Percentiles rank a stretch among this genome's conserved stretches.
phyloP scores from a whole-genome alignment of 805 yeast genomes.

The Jamesozyma gamospora region DNA sequence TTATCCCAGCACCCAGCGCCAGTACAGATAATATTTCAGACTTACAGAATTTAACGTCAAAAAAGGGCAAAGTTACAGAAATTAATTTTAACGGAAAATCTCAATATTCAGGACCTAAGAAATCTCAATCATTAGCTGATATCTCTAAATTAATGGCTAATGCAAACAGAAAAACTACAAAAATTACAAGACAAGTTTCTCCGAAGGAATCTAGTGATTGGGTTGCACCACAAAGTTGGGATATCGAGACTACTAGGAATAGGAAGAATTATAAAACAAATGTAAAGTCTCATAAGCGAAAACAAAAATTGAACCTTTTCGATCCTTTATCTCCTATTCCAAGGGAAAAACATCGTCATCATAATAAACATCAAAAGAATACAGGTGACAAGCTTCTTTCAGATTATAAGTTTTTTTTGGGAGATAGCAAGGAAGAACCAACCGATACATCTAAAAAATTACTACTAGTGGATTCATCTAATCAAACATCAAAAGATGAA shows the following conservation, averaged over 20 bases:
- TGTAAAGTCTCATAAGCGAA: slow-evolving; percentile 2
- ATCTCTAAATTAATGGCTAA: slow-evolving; percentile 1
- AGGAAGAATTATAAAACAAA: slow-evolving; percentile 3
- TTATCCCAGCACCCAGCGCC: background rate
- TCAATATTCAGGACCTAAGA: slow-evolving; percentile 5
- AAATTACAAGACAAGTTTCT: background rate
- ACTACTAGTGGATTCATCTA: slow-evolving; percentile 1
- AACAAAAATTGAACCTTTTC: background rate
- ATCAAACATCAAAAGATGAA: background rate
- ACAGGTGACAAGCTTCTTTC: background rate
- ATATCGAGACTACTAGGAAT: slow-evolving; percentile 33
- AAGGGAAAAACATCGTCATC: slow-evolving; percentile 1
- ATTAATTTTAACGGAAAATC: background rate
- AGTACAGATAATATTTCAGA: slow-evolving; percentile 1
- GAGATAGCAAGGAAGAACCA: background rate
- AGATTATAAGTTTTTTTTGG: background rate
- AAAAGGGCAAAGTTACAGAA: background rate
- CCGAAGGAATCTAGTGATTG: slow-evolving; percentile 24
- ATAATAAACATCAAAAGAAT: background rate
- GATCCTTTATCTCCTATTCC: slow-evolving; percentile 6
- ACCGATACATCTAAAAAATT: background rate
- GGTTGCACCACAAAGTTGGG: slow-evolving; percentile 57
- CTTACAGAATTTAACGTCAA: background rate
- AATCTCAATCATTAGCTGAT: slow-evolving; percentile 11
- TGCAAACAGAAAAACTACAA: background rate